Evolutionary conservation across 169 alveolate species (phyloP), one percentile per base, ranked within the genome.

Genomic region (Plasmodium cynomolgi): DNA sequence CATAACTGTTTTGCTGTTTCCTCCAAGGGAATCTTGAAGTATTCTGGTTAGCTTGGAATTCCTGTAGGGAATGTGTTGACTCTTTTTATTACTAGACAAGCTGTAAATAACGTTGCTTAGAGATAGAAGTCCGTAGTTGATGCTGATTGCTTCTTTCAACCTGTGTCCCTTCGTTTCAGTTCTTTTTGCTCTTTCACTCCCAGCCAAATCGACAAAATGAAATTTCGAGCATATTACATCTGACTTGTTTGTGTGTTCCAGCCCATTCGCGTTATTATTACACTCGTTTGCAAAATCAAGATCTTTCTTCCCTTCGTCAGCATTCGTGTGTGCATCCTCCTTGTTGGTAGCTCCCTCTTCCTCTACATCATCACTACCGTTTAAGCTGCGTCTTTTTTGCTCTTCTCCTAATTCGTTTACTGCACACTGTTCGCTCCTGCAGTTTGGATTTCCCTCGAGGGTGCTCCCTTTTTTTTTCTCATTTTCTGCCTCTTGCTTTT

Each of bases 1-100:
- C 99, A 98, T 98, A 17, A 96, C 95, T 34, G 99, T 98, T 73
- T 97, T 96, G 23, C 98, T 96, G 91, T 98, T 97, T 23, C 99
- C 99, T 9, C 99, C 99, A 33, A 98, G 82, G 23, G 98, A 96
- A 92, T 98, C 98, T 93, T 97, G 97, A 23, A 98, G 95, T 68
- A 97, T 96, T 92, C 99, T 96, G 41, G 99, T 98, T 47, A 98
- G 84, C 91, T 98, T 98, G 29, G 98, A 95, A 86, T 98, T 98
- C 83, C 98, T 92, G 91, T 97, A 97, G 17, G 98, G 98, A 39
- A 97, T 96, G 86, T 97, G 98, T n/a, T 81, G 83, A 73, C 83
- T 72, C 72, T 93, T 90, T 62, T 84, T 84, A 71, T 82, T 47
- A 86, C 86, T 75, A 77, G 90, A 81, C 79, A 92, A 26, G 68